These are phyloP conservation scores for Moesziomyces parantarcticus DNA, from an alignment of 1,284 basidiomycete genomes.

Conservation along the genomic window DNA sequence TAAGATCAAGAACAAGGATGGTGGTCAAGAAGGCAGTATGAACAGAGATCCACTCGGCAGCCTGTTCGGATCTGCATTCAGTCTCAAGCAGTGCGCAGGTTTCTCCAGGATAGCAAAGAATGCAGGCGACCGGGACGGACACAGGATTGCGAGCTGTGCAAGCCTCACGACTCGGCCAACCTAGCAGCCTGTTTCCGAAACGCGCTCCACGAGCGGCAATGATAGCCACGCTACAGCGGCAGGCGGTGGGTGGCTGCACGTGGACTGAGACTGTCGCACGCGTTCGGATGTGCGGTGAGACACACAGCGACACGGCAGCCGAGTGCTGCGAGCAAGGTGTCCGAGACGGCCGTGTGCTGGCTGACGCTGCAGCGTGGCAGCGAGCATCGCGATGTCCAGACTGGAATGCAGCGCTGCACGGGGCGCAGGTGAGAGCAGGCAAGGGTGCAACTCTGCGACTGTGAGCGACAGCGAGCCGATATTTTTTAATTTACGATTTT, in stretches of 20 bases:
- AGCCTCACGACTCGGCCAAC: background rate
- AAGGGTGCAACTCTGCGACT: background rate
- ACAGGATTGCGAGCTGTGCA: background rate
- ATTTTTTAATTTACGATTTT: background rate
- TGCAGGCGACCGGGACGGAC: background rate
- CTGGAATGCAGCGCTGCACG: constrained; percentile 12
- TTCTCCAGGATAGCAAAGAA: background rate
- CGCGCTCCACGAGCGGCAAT: too few relatives aligned
- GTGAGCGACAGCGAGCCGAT: constrained; percentile 4
- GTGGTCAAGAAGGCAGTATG: constrained; percentile 1
- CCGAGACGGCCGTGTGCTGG: background rate
- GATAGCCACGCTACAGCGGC: too few relatives aligned
- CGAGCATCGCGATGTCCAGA: background rate
- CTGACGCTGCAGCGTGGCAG: too few relatives aligned
- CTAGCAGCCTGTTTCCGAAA: background rate
- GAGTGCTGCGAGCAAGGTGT: background rate
- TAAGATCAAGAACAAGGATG: background rate
- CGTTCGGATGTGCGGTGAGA: background rate
- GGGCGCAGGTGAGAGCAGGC: background rate
- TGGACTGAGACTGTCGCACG: background rate
- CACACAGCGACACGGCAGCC: background rate
- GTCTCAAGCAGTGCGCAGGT: background rate
- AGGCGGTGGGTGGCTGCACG: background rate
- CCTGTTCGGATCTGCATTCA: background rate
- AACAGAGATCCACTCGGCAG: background rate